These are phyloP conservation scores for Clarireedia sp. DNA, from an alignment of 2,329 filamentous ascomycete genomes.

Conservation along the genomic window DNA sequence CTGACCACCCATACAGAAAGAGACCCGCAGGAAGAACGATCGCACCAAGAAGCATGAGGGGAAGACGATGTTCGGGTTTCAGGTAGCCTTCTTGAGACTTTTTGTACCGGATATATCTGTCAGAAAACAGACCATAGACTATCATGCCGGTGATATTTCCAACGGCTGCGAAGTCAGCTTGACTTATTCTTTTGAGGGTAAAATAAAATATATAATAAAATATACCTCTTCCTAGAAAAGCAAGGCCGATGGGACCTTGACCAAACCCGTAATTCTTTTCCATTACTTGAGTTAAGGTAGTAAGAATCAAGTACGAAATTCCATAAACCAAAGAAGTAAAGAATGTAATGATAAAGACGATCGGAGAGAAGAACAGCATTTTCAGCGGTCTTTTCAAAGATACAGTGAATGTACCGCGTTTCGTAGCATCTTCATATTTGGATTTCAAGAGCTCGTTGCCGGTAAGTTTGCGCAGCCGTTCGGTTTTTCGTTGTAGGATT, in stretches of 20 bases:
- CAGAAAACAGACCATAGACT: neutral
- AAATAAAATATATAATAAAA: conserved; percentile 17
- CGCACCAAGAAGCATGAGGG: conserved; percentile 33
- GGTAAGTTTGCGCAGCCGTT: neutral
- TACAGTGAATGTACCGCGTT: neutral
- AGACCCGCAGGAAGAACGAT: conserved; percentile 37
- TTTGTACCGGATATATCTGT: conserved; percentile 1
- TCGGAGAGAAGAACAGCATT: conserved; percentile 29
- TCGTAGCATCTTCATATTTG: neutral
- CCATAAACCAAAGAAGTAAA: conserved; percentile 31
- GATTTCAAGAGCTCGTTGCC: neutral
- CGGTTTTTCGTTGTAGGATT: neutral
- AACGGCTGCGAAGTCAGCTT: neutral
- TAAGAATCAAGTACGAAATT: conserved; percentile 31
- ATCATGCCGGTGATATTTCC: neutral
- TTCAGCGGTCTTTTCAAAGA: conserved; percentile 26
- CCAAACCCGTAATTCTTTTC: conserved; percentile 30
- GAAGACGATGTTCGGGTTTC: conserved; percentile 34
- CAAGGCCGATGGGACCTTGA: conserved; percentile 28
- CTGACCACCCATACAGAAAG: conserved; percentile 43
- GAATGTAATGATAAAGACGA: conserved; percentile 28
- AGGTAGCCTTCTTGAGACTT: neutral
- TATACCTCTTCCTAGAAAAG: conserved; percentile 32
- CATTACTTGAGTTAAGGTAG: conserved; percentile 32
- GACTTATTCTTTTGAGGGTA: neutral